Conservation (phyloP, 2,329 filamentous ascomycete species). For the Xylariaceae sp. region DNA sequence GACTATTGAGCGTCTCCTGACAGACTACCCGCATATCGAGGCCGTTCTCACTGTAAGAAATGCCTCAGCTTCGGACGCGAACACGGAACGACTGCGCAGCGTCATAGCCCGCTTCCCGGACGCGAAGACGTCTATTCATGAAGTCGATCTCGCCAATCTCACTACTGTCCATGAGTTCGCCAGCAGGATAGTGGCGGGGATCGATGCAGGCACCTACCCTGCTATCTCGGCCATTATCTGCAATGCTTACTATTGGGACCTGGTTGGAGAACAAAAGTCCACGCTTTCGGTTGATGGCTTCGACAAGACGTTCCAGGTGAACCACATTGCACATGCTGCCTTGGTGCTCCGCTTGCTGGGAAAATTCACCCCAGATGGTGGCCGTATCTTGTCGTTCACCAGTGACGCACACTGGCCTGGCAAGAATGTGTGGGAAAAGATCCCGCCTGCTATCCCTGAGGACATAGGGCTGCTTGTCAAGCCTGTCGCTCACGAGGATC, state of each 20-base stretch:
- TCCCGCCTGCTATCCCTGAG: conserved; percentile 33
- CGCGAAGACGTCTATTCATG: conserved; percentile 34
- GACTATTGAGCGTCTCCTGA: conserved; percentile 22
- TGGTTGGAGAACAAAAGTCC: conserved; percentile 24
- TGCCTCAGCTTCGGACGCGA: conserved; percentile 22
- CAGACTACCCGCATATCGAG: conserved; percentile 21
- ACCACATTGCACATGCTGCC: conserved; percentile 36
- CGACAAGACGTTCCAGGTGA: conserved; percentile 38
- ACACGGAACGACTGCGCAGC: conserved; percentile 29
- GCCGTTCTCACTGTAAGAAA: conserved; percentile 34
- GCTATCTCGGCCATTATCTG: conserved; percentile 35
- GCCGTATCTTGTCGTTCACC: conserved; percentile 27
- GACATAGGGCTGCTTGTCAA: conserved; percentile 36
- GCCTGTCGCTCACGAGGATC: conserved; percentile 32
- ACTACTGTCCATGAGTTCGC: conserved; percentile 35
- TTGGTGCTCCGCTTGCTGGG: conserved; percentile 41
- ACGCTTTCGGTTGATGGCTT: conserved; percentile 35
- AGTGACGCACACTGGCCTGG: conserved; percentile 36
- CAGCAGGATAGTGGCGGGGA: conserved; percentile 23
- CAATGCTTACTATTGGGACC: conserved; percentile 38
- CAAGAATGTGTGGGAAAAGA: conserved; percentile 36
- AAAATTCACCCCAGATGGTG: conserved; percentile 58
- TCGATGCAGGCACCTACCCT: conserved; percentile 30
- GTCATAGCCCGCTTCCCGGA: conserved; percentile 30
- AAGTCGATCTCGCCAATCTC: conserved; percentile 35